Conservation (phyloP, 495 filamentous ascomycete genomes). For the Neurospora sp. region DNA sequence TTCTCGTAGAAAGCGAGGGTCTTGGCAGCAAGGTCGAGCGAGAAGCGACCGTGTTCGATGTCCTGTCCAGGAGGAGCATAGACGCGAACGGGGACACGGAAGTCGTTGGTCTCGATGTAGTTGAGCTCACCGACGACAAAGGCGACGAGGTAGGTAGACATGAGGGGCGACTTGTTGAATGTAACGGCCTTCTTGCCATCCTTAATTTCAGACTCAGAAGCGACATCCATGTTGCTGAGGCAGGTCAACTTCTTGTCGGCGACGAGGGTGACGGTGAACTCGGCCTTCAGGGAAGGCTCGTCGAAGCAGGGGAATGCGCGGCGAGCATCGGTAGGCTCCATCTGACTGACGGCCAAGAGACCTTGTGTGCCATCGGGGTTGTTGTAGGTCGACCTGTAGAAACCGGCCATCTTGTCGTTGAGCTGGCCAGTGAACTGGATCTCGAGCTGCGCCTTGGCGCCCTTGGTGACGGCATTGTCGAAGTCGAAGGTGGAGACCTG, state of each 20-base stretch:
- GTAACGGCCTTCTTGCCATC: slow-evolving; percentile 57
- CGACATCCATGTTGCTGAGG: slow-evolving; percentile 74
- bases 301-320: slow-evolving; percentile 72
- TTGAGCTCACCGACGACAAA: slow-evolving; percentile 70
- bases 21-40: slow-evolving; percentile 56
- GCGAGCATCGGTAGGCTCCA: slow-evolving; percentile 71
- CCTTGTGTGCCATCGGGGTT: slow-evolving; percentile 50
- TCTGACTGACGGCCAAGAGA: slow-evolving; percentile 67
- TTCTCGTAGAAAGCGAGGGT: slow-evolving; percentile 66
- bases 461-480: slow-evolving; percentile 46
- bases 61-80: slow-evolving; percentile 55
- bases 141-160: slow-evolving; percentile 71
- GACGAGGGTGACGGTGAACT: slow-evolving; percentile 63
- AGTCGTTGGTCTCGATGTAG: slow-evolving; percentile 62
- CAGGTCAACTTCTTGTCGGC: slow-evolving; percentile 65
- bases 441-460: slow-evolving; percentile 51
- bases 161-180: slow-evolving; percentile 63
- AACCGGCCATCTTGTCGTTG: slow-evolving; percentile 75
- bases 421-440: slow-evolving; percentile 57
- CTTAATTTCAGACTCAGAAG: slow-evolving; percentile 49
- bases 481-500: slow-evolving; percentile 59
- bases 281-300: slow-evolving; percentile 65
- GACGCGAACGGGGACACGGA: slow-evolving; percentile 64
- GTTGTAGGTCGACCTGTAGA: slow-evolving; percentile 71
- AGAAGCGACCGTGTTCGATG: slow-evolving; percentile 58